Percentiles rank a stretch among this genome's conserved stretches.
Evolutionary conservation across 192 early-diverging fungal species (phyloP).

Genomic region (Allomyces javanicus): DNA sequence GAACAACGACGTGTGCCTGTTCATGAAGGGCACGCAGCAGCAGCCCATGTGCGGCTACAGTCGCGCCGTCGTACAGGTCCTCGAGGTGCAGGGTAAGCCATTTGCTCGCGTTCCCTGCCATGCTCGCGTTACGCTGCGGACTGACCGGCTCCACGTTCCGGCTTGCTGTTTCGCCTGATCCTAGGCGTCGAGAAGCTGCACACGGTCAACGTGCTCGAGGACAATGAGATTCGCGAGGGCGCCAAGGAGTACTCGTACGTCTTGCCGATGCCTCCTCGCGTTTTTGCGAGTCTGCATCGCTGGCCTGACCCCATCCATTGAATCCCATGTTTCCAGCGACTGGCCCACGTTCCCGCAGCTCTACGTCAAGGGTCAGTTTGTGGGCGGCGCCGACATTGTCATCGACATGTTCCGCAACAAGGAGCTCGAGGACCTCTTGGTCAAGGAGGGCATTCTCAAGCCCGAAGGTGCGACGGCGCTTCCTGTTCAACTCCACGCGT

Average conservation of each 20-base stretch:
- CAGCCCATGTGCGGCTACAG: constrained; percentile 88
- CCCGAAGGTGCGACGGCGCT: neutral
- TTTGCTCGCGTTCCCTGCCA: no score
- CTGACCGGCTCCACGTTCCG: no score
- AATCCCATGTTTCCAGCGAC: constrained; percentile 18
- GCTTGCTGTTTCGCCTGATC: no score
- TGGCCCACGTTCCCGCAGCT: constrained; percentile 97
- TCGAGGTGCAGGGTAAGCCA: constrained; percentile 45
- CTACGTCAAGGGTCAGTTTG: constrained; percentile 86
- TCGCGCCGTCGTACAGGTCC: constrained; percentile 76
- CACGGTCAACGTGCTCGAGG: constrained; percentile 67
- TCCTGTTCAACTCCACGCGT: no score
- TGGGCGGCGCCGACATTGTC: constrained; percentile 87
- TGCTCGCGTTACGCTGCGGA: no score
- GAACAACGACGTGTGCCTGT: constrained; percentile 58
- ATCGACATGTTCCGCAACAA: constrained; percentile 73
- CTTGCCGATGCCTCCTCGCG: neutral
- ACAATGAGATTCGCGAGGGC: constrained; percentile 75
- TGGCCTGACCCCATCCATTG: neutral
- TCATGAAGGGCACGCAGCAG: constrained; percentile 93
- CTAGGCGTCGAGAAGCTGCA: constrained; percentile 56
- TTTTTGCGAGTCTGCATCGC: neutral
- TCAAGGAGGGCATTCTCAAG: constrained; percentile 49
- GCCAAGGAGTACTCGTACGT: constrained; percentile 78
- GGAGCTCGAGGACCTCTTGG: constrained; percentile 59